phyloP scores from a whole-genome alignment of 345 rosid species.

The Gossypioides kirkii region DNA sequence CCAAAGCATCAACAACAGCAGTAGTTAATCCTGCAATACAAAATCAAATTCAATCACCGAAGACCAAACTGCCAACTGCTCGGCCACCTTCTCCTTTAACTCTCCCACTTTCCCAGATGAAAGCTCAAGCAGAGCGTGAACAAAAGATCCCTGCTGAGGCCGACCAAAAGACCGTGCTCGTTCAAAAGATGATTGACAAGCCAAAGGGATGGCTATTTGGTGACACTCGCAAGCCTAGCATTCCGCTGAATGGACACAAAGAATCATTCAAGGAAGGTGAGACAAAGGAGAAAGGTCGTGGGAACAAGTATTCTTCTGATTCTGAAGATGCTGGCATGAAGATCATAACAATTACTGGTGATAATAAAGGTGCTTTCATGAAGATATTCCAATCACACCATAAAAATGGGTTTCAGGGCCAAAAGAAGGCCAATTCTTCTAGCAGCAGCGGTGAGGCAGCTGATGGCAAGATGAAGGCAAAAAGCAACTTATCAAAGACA shows the following conservation, averaged over 20 bases:
- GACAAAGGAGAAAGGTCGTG: conserved; percentile 20
- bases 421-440: conserved; percentile 19
- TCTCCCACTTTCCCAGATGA: conserved; percentile 60
- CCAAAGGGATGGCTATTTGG: conserved; percentile 15
- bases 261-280: conserved; percentile 8
- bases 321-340: conserved; percentile 39
- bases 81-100: conserved; percentile 63
- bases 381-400: conserved; percentile 50
- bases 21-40: conserved; percentile 17
- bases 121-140: conserved; percentile 28
- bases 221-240: conserved; percentile 8
- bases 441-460: conserved; percentile 34
- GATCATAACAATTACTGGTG: conserved; percentile 78
- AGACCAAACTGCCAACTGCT: conserved; percentile 28
- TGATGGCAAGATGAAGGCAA: conserved; percentile 25
- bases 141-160: conserved; percentile 39
- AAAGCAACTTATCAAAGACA: conserved; percentile 21
- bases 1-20: conserved; percentile 24
- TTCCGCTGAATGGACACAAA: not conserved
- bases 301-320: conserved; percentile 35
- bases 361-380: conserved; percentile 89
- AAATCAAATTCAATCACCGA: conserved; percentile 42
- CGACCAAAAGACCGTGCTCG: conserved; percentile 60
- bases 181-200: conserved; percentile 40
- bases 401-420: conserved; percentile 26